These are phyloP conservation scores for Gossypium aridum DNA, from an alignment of 441 rosid species.

Conservation along the genomic window DNA sequence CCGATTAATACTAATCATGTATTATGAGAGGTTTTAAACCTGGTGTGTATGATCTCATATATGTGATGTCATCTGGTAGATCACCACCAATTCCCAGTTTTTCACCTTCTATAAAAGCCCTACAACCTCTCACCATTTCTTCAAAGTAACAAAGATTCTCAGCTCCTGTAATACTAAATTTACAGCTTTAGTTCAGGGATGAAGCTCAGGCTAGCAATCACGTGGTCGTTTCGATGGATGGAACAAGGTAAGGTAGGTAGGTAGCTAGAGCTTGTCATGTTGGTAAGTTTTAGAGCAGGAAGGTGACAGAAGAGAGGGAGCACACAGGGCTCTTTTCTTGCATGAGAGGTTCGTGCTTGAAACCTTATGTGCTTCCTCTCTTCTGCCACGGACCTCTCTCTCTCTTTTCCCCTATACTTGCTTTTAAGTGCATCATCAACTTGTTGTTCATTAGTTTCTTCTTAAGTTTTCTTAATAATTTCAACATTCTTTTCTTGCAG, in stretches of 20 bases:
- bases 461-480: no score
- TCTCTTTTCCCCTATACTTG: no score
- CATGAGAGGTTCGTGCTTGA: conserved; percentile 1
- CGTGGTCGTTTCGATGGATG: neutral
- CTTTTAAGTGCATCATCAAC: no score
- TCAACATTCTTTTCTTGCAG: no score
- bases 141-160: neutral
- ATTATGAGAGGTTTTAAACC: neutral
- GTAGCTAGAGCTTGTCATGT: neutral
- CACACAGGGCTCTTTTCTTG: conserved; percentile 13
- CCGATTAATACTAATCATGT: neutral
- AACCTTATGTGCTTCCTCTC: conserved; percentile 14
- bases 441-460: no score
- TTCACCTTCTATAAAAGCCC: conserved; percentile 2
- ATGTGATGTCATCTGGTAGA: conserved; percentile 2
- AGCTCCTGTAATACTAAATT: neutral
- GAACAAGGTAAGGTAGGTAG: neutral
- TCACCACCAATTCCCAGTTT: neutral
- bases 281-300: neutral
- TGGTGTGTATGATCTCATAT: neutral
- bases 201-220: neutral
- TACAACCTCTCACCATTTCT: neutral
- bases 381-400: neutral
- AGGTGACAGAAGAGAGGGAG: conserved; percentile 22
- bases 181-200: neutral